These are phyloP conservation scores for Fraxinus excelsior DNA, from an alignment of 257 asterid genomes.

Conservation along the genomic window DNA sequence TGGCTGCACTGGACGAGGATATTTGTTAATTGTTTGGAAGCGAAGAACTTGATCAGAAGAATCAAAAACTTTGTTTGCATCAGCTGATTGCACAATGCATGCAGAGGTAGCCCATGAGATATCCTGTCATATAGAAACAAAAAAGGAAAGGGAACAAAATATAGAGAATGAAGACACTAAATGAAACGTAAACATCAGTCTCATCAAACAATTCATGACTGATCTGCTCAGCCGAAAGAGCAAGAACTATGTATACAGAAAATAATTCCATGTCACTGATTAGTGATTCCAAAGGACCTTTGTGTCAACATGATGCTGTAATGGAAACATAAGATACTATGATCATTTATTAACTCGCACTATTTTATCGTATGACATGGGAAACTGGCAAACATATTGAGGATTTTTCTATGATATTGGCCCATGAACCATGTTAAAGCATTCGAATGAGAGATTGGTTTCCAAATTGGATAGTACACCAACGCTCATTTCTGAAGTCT, in stretches of 20 bases:
- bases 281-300: no score
- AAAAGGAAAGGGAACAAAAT: not conserved
- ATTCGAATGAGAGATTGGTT: no score
- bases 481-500: no score
- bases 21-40: not conserved
- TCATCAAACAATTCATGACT: slow-evolving; percentile 2
- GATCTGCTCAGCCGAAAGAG: no score
- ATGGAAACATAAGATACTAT: no score
- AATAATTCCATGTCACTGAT: not conserved
- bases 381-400: no score
- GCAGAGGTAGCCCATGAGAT: slow-evolving; percentile 32
- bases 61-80: slow-evolving; percentile 22
- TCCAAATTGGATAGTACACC: no score
- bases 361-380: no score
- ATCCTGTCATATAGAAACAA: slow-evolving; percentile 32
- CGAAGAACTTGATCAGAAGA: slow-evolving; percentile 21
- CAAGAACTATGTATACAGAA: not conserved
- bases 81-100: slow-evolving; percentile 22
- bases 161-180: not conserved
- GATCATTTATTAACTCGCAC: no score
- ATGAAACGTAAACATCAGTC: not conserved
- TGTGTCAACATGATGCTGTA: no score
- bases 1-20: slow-evolving; percentile 19
- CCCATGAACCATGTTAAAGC: no score
- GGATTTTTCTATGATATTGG: no score